Evolutionary conservation across 2,329 filamentous ascomycete genomes (phyloP), one percentile per base, ranked within the genome.

Genomic region (Cladosporium oxysporum): DNA sequence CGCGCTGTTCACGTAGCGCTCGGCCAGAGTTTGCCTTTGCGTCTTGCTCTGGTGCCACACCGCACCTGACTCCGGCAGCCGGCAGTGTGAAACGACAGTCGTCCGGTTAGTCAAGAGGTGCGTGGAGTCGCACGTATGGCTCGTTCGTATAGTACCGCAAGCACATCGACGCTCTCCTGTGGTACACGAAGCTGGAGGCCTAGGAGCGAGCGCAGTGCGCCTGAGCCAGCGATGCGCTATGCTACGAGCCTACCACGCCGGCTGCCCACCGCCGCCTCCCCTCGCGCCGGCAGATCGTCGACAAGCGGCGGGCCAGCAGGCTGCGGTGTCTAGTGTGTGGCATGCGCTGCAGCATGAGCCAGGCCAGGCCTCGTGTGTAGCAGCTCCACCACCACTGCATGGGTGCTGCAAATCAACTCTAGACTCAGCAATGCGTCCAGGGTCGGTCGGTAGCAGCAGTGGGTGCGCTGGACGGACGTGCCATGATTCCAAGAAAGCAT

Each of bases 271-370:
- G 31, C 55, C 33, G 49, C 5, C 55, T 41, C 31, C 33, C 29
- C 21, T 28, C 33, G 55, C 31, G 29, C 55, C 33, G 55, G 23
- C 23, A 41, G 31, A 35, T 58, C 33, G 29, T 21, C n/a, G n/a
- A 23, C 55, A 18, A 23, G n/a, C 23, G 31, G 23, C 53, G 33
- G 55, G n/a, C 55, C 29, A 41, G 33, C 55, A 23, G 31, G 23
- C 55, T 58, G 55, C 33, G 55, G 29, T 41, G 55, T 58, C 55
- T 58, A 58, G 55, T 41, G 33, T 28, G 55, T 31, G 29, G 33
- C 33, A 31, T 23, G 33, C 29, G 29, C 33, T 31, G 52, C 55
- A 26, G 55, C 55, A 58, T 58, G 55, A 58, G 55, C 55, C 55
- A 58, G 55, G n/a, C 10, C 55, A 58, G 55, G 55, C 33, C 33